A percentile compares a stretch with the other conserved stretches of the same genome.
phyloP scores from a whole-genome alignment of 768 basidiomycete genomes.

The Exsudoporus frostii region DNA sequence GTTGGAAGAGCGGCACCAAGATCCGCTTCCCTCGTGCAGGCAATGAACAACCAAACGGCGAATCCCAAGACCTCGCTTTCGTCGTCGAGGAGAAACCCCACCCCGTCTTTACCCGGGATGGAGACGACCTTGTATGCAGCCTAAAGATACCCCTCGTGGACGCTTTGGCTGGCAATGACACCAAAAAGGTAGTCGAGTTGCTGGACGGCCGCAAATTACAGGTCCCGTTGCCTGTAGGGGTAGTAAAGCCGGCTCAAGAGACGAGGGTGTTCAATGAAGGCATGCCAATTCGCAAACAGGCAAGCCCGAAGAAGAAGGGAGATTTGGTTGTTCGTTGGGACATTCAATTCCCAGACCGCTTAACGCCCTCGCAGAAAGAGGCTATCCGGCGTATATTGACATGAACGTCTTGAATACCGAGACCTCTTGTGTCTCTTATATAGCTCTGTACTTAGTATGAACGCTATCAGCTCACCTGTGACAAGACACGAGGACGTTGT shows the following conservation, averaged over 20 bases:
- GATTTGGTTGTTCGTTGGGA: constrained; percentile 84
- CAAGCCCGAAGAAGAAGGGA: constrained; percentile 66
- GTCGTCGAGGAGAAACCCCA: constrained; percentile 96
- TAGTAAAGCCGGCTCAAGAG: constrained; percentile 77
- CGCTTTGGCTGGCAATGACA: constrained; percentile 62
- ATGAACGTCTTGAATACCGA: constrained; percentile 19
- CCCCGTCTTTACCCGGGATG: constrained; percentile 67
- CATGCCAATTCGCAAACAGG: constrained; percentile 88
- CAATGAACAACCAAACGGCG: constrained; percentile 67
- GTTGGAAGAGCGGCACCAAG: constrained; percentile 97
- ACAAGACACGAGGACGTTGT: background rate
- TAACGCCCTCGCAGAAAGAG: constrained; percentile 79
- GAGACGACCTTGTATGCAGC: constrained; percentile 69
- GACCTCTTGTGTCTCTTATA: constrained; percentile 7
- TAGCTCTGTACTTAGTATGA: constrained; percentile 10
- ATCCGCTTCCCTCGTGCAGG: constrained; percentile 85
- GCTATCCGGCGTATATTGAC: constrained; percentile 66
- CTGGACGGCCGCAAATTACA: constrained; percentile 81
- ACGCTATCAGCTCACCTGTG: background rate
- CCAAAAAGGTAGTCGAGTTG: constrained; percentile 57
- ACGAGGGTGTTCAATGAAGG: constrained; percentile 74
- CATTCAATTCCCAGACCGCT: constrained; percentile 73
- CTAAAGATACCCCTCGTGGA: constrained; percentile 76
- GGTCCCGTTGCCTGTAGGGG: constrained; percentile 57
- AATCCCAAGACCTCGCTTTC: constrained; percentile 90